These are phyloP conservation scores for Dovyalis caffra DNA, from an alignment of 345 rosid genomes.

Conservation along the genomic window DNA sequence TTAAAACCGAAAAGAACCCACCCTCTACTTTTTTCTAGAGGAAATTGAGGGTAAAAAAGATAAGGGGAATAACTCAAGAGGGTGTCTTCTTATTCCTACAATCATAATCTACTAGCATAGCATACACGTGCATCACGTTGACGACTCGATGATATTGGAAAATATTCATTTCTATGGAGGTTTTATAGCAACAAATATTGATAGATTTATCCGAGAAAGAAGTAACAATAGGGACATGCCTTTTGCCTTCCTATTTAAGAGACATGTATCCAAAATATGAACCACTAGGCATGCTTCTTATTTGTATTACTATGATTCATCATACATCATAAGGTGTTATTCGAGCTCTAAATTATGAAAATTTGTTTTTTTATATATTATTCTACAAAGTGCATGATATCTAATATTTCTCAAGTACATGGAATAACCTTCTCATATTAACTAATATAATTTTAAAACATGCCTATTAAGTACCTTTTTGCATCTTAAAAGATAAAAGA, in stretches of 20 bases:
- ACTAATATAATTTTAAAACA: too few relatives aligned
- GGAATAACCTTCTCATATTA: too few relatives aligned
- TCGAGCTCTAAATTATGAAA: neutral
- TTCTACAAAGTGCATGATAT: too few relatives aligned
- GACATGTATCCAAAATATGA: constrained; percentile 15
- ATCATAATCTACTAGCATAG: neutral
- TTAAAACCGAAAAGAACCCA: neutral
- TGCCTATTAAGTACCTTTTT: too few relatives aligned
- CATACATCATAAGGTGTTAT: neutral
- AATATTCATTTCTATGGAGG: neutral
- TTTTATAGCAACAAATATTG: neutral
- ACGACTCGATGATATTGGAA: neutral
- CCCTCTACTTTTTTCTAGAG: neutral
- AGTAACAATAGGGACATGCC: neutral
- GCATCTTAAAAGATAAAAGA: too few relatives aligned
- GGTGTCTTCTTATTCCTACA: neutral
- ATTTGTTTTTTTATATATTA: too few relatives aligned
- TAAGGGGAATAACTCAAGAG: neutral
- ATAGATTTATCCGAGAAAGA: neutral
- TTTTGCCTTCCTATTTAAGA: neutral
- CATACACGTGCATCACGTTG: neutral
- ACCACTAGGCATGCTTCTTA: constrained; percentile 10
- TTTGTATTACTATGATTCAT: neutral
- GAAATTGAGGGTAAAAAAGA: neutral
- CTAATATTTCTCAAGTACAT: too few relatives aligned